A percentile compares a stretch with the other conserved stretches of the same genome.
These are phyloP conservation scores for Yamadazyma nakazawae DNA, from an alignment of 805 yeast genomes.

Conservation along the genomic window DNA sequence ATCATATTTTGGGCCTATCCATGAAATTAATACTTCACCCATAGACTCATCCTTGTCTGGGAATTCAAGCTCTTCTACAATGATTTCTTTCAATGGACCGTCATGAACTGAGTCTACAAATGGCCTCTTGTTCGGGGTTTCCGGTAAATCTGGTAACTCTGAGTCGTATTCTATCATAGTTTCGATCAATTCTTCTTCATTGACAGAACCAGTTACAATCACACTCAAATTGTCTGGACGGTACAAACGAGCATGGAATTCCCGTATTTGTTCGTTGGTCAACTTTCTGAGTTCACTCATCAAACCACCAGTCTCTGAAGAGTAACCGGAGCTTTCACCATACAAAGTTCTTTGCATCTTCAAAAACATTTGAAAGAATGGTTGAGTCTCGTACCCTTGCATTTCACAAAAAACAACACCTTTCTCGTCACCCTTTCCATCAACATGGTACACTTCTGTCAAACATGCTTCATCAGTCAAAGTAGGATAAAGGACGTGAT, in stretches of 20 bases:
- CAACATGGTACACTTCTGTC: conserved; percentile 94
- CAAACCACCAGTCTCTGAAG: conserved; percentile 92
- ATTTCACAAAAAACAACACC: conserved; percentile 97
- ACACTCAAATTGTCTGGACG: conserved; percentile 82
- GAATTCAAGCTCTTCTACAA: conserved; percentile 59
- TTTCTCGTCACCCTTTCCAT: conserved; percentile 84
- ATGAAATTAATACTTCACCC: conserved; percentile 70
- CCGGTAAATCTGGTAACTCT: conserved; percentile 45
- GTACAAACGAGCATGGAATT: conserved; percentile 70
- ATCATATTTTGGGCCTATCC: conserved; percentile 74
- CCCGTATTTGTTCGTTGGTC: conserved; percentile 67
- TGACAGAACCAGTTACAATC: conserved; percentile 81
- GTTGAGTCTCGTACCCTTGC: conserved; percentile 86
- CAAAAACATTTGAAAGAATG: conserved; percentile 63
- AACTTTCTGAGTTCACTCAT: conserved; percentile 71
- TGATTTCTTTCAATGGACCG: conserved; percentile 36
- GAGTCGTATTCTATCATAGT: conserved; percentile 61
- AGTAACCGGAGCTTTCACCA: conserved; percentile 67
- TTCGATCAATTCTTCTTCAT: conserved; percentile 64
- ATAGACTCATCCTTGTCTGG: conserved; percentile 87
- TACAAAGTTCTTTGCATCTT: conserved; percentile 58
- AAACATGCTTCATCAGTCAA: conserved; percentile 85
- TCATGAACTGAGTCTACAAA: conserved; percentile 67
- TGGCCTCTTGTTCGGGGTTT: conserved; percentile 52
- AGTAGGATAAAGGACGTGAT: conserved; percentile 82